Percentiles rank a stretch among this genome's conserved stretches.
Evolutionary conservation across 805 yeast genomes (phyloP).

Genomic region (Candida pseudofarinosa): DNA sequence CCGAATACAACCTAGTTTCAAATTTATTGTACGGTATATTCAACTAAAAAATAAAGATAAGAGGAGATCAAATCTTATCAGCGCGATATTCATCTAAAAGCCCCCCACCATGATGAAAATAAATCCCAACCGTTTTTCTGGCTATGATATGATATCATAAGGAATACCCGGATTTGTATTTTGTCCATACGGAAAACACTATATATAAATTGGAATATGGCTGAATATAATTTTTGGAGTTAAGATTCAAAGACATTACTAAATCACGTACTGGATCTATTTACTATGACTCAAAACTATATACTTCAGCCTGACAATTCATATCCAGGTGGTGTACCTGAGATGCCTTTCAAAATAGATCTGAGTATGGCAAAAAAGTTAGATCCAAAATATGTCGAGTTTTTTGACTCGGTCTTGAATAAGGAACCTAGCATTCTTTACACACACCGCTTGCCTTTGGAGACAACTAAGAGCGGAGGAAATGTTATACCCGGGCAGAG

Average conservation of each 20-base stretch:
- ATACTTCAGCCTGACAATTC: constrained; percentile 17
- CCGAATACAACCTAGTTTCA: too few relatives aligned
- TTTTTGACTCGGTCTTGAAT: constrained; percentile 25
- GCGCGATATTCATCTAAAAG: not conserved
- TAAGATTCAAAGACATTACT: too few relatives aligned
- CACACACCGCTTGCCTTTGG: constrained; percentile 34
- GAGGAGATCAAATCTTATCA: not conserved
- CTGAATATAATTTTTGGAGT: too few relatives aligned
- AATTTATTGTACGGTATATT: too few relatives aligned
- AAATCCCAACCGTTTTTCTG: too few relatives aligned
- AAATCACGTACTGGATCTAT: too few relatives aligned
- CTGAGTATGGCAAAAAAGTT: constrained; percentile 21
- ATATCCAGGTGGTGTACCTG: constrained; percentile 22
- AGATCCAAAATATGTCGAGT: constrained; percentile 36
- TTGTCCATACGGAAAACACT: too few relatives aligned
- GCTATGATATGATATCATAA: too few relatives aligned
- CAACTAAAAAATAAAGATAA: not conserved
- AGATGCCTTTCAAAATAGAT: constrained; percentile 29
- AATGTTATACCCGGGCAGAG: constrained; percentile 43
- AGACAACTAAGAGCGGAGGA: constrained; percentile 25
- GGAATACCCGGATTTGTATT: too few relatives aligned
- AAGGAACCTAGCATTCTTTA: constrained; percentile 24
- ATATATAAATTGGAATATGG: too few relatives aligned
- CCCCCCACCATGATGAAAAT: not conserved
- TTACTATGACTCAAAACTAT: not conserved